Percentiles rank a stretch among this genome's conserved stretches.
Conservation (phyloP, 2,329 filamentous ascomycete genomes). For the Hypoxylon rubiginosum region DNA sequence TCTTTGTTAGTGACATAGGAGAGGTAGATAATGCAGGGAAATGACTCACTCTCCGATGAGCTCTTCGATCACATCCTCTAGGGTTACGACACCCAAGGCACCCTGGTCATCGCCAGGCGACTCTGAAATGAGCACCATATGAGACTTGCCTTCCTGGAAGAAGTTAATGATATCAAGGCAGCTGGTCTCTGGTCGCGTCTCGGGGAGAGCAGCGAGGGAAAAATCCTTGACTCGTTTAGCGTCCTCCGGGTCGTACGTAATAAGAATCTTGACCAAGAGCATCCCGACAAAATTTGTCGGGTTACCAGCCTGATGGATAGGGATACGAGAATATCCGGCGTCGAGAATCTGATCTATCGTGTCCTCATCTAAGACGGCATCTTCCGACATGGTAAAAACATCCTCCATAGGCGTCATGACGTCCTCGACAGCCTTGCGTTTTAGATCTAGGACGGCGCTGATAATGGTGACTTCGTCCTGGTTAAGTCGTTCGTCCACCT, state of each 20-base stretch:
- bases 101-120: constrained; percentile 90
- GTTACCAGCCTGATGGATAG: constrained; percentile 90
- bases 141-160: constrained; percentile 98
- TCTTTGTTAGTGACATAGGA: constrained; percentile 29
- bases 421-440: constrained; percentile 92
- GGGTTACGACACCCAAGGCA: constrained; percentile 90
- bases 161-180: constrained; percentile 99
- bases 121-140: constrained; percentile 97
- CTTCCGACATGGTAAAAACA: constrained; percentile 96
- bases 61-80: constrained; percentile 99
- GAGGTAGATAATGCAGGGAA: not conserved
- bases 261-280: constrained; percentile 98
- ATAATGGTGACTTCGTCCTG: constrained; percentile 99
- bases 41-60: constrained; percentile 90
- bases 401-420: constrained; percentile 99
- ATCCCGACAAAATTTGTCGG: constrained; percentile 93
- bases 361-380: constrained; percentile 90
- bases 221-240: constrained; percentile 89
- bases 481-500: constrained; percentile 89
- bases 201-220: constrained; percentile 90
- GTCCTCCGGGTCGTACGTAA: constrained; percentile 98
- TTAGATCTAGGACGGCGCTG: constrained; percentile 93
- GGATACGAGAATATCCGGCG: constrained; percentile 95
- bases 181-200: constrained; percentile 94
- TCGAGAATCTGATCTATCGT: constrained; percentile 96